These are phyloP conservation scores for Lasiosphaeria ovina DNA, from an alignment of 495 filamentous ascomycete species.

Conservation along the genomic window DNA sequence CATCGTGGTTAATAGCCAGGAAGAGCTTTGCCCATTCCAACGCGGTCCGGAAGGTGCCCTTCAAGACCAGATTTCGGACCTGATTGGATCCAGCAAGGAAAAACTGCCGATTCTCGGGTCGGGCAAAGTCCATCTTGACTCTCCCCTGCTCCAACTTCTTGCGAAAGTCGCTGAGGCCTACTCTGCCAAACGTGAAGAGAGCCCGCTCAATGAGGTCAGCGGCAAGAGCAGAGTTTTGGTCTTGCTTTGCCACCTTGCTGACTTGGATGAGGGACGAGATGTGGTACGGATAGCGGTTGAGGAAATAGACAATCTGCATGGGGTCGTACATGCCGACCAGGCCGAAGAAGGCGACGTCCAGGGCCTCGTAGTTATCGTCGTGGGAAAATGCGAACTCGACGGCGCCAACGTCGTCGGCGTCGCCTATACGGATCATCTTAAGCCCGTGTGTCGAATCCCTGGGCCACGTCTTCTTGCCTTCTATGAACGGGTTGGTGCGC, in stretches of 20 bases:
- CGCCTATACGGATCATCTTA: slow-evolving; percentile 71
- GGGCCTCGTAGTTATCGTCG: slow-evolving; percentile 67
- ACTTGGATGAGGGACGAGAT: slow-evolving; percentile 91
- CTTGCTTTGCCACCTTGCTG: slow-evolving; percentile 85
- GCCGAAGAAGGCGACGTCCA: slow-evolving; percentile 72
- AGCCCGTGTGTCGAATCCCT: slow-evolving; percentile 75
- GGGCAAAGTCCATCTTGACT: slow-evolving; percentile 72
- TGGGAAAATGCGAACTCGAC: slow-evolving; percentile 74
- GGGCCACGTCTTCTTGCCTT: slow-evolving; percentile 91
- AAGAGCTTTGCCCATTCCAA: slow-evolving; percentile 91
- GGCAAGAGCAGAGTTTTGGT: slow-evolving; percentile 78
- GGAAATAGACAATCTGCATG: slow-evolving; percentile 52
- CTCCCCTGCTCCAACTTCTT: slow-evolving; percentile 73
- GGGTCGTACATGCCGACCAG: slow-evolving; percentile 83
- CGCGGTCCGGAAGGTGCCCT: slow-evolving; percentile 90
- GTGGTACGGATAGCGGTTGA: slow-evolving; percentile 66
- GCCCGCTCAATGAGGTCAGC: slow-evolving; percentile 89
- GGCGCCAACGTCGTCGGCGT: slow-evolving; percentile 40
- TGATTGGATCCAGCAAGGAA: slow-evolving; percentile 90
- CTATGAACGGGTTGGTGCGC: slow-evolving; percentile 78
- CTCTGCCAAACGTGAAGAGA: slow-evolving; percentile 88
- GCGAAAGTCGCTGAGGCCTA: slow-evolving; percentile 74
- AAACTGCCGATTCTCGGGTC: slow-evolving; percentile 86
- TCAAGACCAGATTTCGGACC: slow-evolving; percentile 75
- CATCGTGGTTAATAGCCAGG: slow-evolving; percentile 69